Conservation (phyloP, 345 rosid species). For the Gynandropsis gynandra region DNA sequence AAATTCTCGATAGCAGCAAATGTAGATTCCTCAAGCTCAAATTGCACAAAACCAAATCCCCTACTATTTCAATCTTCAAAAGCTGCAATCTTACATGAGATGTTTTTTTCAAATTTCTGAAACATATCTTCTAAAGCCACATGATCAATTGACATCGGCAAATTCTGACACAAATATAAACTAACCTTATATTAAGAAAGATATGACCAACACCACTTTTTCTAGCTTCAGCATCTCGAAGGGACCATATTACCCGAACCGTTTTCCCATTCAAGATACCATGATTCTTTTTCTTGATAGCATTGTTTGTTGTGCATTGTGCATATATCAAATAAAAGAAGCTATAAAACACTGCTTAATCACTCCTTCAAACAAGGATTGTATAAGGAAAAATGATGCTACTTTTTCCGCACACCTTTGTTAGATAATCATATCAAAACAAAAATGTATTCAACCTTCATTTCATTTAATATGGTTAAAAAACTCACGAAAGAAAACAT, state of each 20-base stretch:
- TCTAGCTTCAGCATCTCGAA: slow-evolving; percentile 62
- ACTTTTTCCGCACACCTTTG: no score
- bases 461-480: no score
- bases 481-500: no score
- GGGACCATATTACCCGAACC: slow-evolving; percentile 66
- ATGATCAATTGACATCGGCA: slow-evolving; percentile 44
- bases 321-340: slow-evolving; percentile 15
- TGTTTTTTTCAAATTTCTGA: slow-evolving; percentile 41
- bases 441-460: no score
- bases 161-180: slow-evolving; percentile 33
- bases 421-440: no score
- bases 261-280: slow-evolving; percentile 48
- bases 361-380: no score
- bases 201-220: slow-evolving; percentile 64
- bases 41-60: slow-evolving; percentile 71
- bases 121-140: slow-evolving; percentile 46
- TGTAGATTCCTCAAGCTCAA: slow-evolving; percentile 54
- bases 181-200: slow-evolving; percentile 40
- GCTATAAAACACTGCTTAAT: no score
- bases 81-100: slow-evolving; percentile 59
- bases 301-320: slow-evolving; percentile 50
- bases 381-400: no score
- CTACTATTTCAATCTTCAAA: slow-evolving; percentile 59
- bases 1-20: slow-evolving; percentile 52
- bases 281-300: slow-evolving; percentile 57